Conservation (phyloP, 306 rosid genomes). For the Casuarina cunninghamiana region DNA sequence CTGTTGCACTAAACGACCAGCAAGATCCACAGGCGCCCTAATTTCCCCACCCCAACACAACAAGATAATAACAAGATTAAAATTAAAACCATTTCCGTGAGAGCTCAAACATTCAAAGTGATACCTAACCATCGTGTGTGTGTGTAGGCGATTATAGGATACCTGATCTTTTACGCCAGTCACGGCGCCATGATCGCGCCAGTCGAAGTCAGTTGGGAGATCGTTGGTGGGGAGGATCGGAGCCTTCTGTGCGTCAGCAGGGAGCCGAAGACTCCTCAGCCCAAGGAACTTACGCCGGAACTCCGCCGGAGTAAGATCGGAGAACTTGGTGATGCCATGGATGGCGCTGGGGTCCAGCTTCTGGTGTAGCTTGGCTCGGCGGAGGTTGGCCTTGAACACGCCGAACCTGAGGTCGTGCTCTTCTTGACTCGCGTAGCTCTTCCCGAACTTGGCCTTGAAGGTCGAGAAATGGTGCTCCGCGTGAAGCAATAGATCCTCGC, state of each 20-base stretch:
- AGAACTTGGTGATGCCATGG: slow-evolving; percentile 85
- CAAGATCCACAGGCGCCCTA: slow-evolving; percentile 96
- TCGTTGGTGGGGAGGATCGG: slow-evolving; percentile 79
- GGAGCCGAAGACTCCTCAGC: slow-evolving; percentile 68
- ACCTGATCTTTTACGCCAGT: slow-evolving; percentile 82
- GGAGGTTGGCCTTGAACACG: slow-evolving; percentile 69
- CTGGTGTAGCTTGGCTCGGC: slow-evolving; percentile 68
- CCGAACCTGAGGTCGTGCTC: slow-evolving; percentile 84
- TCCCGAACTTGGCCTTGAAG: slow-evolving; percentile 68
- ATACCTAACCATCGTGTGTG: too few species aligned
- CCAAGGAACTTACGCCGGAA: slow-evolving; percentile 73
- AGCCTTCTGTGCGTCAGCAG: slow-evolving; percentile 64
- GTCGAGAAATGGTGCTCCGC: slow-evolving; percentile 71
- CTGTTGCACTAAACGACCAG: slow-evolving; percentile 90
- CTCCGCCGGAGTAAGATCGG: slow-evolving; percentile 80
- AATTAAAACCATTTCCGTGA: neutral
- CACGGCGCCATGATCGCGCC: slow-evolving; percentile 93
- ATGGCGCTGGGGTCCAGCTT: slow-evolving; percentile 79
- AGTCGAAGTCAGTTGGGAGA: slow-evolving; percentile 80
- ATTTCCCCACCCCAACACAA: slow-evolving; percentile 10
- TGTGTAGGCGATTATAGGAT: neutral
- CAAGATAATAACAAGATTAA: neutral
- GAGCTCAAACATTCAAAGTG: neutral
- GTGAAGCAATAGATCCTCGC: slow-evolving; percentile 48
- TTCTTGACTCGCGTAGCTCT: slow-evolving; percentile 52